Evolutionary conservation across 768 basidiomycete genomes (phyloP), one percentile per base, ranked within the genome.

Genomic region (Lactarius evosmus): DNA sequence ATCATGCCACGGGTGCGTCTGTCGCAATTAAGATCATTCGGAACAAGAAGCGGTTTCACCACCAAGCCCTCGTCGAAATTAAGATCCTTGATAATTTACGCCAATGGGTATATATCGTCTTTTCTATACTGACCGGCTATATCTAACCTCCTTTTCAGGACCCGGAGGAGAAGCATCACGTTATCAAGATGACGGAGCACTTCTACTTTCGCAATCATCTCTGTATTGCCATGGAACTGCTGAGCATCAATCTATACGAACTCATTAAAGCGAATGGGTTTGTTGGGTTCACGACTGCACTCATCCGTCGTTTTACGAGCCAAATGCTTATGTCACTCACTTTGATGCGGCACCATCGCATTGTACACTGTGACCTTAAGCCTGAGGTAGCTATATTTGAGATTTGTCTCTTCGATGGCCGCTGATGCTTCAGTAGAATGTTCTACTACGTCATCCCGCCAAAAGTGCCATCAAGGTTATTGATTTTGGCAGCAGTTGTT

Each of bases 1-100:
- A 98, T 76, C 93, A 98, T 73, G 87, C 85, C 71, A 94, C 95
- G 14, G 97, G 97, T 11, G 85, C 91, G 70, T 95, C 93, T n/a
- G 93, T 98, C 11, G 97, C 97, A 19, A 87, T 99, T 78, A 99
- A 99, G 82, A 98, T 99, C 66, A 98, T 99, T 70, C 87, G 97
- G 44, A 98, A 98, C 80, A 98, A 98, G 82, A 98, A 98, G 76
- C 83, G 97, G 54, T 98, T 98, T 79, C 95, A 98, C 74, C 93
- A 96, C 70, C 97, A 98, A 74, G 97, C 96, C 0, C 75, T 98
- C 50, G 95, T 98, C n/a, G 97, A 98, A 78, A 96, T 98, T 77
- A 98, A 98, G 77, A 98, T 99, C 62, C 78, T 99, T 66, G 94
- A 98, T 70, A 98, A 92, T 73, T 80, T 98, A 69, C 86, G 91